Evolutionary conservation across 768 basidiomycete genomes (phyloP), one percentile per base, ranked within the genome.

Genomic region (Psilocybe sp.): DNA sequence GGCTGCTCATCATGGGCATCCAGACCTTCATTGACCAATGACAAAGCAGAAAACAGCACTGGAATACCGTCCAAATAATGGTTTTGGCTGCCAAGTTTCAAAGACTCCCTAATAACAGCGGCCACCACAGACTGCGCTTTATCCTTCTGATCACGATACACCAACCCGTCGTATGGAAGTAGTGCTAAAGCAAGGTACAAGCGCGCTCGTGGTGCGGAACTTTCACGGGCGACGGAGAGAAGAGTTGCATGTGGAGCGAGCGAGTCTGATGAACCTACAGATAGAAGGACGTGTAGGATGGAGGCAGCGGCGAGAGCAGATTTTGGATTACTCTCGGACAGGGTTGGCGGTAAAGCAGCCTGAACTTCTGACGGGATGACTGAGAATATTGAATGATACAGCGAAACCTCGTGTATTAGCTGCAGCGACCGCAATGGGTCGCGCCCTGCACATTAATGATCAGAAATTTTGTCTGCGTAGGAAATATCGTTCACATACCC

Each of bases 31-130:
- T 55, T 54, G 31, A 62, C 56, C 13, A 80, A 46, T 8, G 71
- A 70, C 0, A 77, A 71, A 5, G 84, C 85, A 13, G 69, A 63
- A 62, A 85, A 92, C 2, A 88, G 73, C 1, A 73, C 67, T 2
- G 87, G 88, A 39, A 89, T 80, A 15, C 88, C 92, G 60, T 87
- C 88, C 14, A 89, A 67, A 54, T 81, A 90, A 60, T 89, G 84
- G 53, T 87, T 82, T 58, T 88, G 86, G 15, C 77, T 74, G 9
- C 91, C 90, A 20, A 92, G 75, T 64, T 95, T 98, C 50, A 97
- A 67, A 5, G 89, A 89, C 41, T 96, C 90, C 42, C 88, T 79
- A 32, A 98, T 77, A 23, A 85, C 84, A 28, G 81, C 80, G 47
- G 89, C 84, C 5, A 85, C 76, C 1, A 82, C 79, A 6, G 77